These are phyloP conservation scores for Adansonia rubrostipa DNA, from an alignment of 441 rosid genomes.

Conservation along the genomic window DNA sequence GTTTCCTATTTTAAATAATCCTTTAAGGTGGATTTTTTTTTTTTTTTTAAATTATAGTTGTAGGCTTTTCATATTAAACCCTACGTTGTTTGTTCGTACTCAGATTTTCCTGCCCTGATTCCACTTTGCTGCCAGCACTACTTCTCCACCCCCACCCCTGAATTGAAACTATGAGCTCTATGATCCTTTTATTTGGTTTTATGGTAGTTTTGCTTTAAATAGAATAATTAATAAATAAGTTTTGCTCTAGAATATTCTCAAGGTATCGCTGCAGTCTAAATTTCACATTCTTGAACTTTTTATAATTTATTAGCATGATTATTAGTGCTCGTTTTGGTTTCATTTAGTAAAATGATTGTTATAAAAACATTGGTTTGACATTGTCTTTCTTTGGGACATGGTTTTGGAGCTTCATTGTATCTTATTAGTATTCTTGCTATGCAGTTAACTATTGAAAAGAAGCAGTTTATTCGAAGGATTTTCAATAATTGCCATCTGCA, in stretches of 20 bases:
- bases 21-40: not conserved
- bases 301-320: not conserved
- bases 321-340: not conserved
- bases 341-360: constrained; percentile 5
- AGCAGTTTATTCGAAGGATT: not conserved
- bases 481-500: not conserved
- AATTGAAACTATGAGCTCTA: constrained; percentile 4
- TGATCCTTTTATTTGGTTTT: constrained; percentile 11
- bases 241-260: not conserved
- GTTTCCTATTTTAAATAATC: not conserved
- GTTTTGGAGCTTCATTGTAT: not conserved
- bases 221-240: constrained; percentile 6
- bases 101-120: constrained; percentile 11
- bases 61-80: not conserved
- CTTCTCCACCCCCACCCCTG: not conserved
- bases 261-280: not conserved
- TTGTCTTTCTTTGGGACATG: not conserved
- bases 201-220: constrained; percentile 21
- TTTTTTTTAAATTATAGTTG: not conserved
- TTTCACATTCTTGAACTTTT: not conserved
- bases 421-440: constrained; percentile 14
- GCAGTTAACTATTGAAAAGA: not conserved
- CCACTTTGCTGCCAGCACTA: not conserved
- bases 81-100: not conserved
- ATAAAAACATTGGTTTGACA: constrained; percentile 5